Conservation (phyloP, 306 rosid genomes). For the Calophaca sinica region DNA sequence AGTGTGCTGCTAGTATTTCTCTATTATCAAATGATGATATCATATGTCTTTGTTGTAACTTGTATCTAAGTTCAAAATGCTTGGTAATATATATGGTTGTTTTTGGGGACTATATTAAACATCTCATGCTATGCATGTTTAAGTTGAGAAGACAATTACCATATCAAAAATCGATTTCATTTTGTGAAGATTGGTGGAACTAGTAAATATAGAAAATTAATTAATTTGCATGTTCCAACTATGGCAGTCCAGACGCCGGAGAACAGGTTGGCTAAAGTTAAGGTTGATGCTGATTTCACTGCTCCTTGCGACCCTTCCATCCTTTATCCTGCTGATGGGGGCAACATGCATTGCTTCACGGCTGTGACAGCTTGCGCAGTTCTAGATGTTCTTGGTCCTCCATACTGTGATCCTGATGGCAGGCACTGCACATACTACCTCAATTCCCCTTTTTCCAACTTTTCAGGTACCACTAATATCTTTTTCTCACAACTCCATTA, state of each 20-base stretch:
- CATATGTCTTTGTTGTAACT: no score
- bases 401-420: conserved; percentile 85
- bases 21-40: no score
- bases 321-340: conserved; percentile 91
- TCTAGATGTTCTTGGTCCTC: conserved; percentile 95
- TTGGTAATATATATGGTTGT: no score
- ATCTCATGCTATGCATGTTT: no score
- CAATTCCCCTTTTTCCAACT: conserved; percentile 60
- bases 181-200: conserved; percentile 10
- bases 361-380: conserved; percentile 93
- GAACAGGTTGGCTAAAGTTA: conserved; percentile 72
- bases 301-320: conserved; percentile 81
- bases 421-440: conserved; percentile 82
- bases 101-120: no score
- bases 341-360: conserved; percentile 94
- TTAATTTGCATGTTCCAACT: conserved; percentile 27
- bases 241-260: conserved; percentile 57
- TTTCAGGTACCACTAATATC: conserved; percentile 57
- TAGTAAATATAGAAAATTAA: conserved; percentile 26
- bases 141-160: no score
- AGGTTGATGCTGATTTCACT: conserved; percentile 70
- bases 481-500: not conserved
- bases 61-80: no score
- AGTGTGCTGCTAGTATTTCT: no score
- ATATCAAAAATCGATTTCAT: not conserved